phyloP scores from a whole-genome alignment of 164 flowering plant species.

The Euptelea pleiosperma region DNA sequence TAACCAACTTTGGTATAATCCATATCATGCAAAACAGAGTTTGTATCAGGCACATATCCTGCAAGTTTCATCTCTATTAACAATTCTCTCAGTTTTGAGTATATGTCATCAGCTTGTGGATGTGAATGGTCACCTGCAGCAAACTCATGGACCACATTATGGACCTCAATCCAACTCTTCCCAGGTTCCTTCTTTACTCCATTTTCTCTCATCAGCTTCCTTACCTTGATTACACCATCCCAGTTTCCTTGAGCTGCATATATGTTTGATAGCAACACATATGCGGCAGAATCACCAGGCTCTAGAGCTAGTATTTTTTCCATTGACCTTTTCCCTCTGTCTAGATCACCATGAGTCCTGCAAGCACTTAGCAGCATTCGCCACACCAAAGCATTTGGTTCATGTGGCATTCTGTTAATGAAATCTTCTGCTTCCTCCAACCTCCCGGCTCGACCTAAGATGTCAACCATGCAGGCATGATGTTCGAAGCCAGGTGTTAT shows the following conservation, averaged over 20 bases:
- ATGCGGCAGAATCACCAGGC: conserved; percentile 15
- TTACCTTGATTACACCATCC: conserved; percentile 10
- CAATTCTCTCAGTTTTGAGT: conserved; percentile 8
- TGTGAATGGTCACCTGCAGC: conserved; percentile 10
- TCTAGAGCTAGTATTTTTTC: conserved; percentile 13
- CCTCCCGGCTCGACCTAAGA: conserved; percentile 12
- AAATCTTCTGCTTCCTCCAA: conserved; percentile 14
- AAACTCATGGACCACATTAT: conserved; percentile 14
- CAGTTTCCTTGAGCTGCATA: conserved; percentile 11
- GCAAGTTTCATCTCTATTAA: conserved; percentile 4
- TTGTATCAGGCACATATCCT: conserved; percentile 7
- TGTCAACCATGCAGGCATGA: conserved; percentile 12
- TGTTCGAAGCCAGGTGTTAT: conserved; percentile 10
- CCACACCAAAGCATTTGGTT: conserved; percentile 15
- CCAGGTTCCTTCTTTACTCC: conserved; percentile 12
- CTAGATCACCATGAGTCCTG: conserved; percentile 11
- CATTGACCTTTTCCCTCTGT: conserved; percentile 8
- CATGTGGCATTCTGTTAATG: conserved; percentile 10
- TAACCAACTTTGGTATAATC: neutral
- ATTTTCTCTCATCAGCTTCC: conserved; percentile 13
- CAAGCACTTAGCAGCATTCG: conserved; percentile 14
- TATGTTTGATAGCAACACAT: conserved; percentile 17
- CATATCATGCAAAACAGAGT: neutral
- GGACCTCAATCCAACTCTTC: conserved; percentile 13
- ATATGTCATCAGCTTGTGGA: conserved; percentile 12